phyloP scores from a whole-genome alignment of 345 rosid genomes.

The Aurinia saxatilis region DNA sequence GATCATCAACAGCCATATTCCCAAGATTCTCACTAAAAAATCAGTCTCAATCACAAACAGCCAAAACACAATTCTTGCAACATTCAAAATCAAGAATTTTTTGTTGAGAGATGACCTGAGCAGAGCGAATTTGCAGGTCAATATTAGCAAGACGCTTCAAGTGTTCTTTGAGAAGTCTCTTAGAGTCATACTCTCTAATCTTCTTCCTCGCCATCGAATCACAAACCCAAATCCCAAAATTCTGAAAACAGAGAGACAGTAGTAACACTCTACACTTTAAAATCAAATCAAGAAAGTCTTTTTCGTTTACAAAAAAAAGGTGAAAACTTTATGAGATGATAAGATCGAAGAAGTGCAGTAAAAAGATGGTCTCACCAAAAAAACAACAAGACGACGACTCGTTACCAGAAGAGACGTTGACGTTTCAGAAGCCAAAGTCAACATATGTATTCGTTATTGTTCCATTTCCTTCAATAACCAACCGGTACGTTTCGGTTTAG shows the following conservation, averaged over 20 bases:
- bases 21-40: not conserved
- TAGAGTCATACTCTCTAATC: conserved; percentile 87
- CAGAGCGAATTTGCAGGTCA: conserved; percentile 62
- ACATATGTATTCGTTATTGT: too few relatives aligned
- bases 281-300: not conserved
- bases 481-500: conserved; percentile 9
- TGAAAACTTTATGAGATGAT: conserved; percentile 19
- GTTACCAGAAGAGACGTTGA: conserved; percentile 27
- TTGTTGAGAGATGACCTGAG: conserved; percentile 45
- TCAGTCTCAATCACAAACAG: not conserved
- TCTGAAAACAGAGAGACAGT: conserved; percentile 7
- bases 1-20: not conserved
- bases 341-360: not conserved
- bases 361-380: conserved; percentile 10
- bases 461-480: not conserved
- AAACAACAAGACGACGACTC: conserved; percentile 16
- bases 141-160: conserved; percentile 60
- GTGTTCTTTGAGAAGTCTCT: conserved; percentile 67
- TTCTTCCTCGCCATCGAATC: conserved; percentile 73
- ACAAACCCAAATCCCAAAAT: not conserved
- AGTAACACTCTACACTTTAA: not conserved
- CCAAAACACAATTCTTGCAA: not conserved
- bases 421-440: conserved; percentile 5
- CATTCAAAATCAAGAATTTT: not conserved
- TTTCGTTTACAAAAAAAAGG: not conserved